phyloP scores from a whole-genome alignment of 306 rosid genomes.

The Vigna angularis region DNA sequence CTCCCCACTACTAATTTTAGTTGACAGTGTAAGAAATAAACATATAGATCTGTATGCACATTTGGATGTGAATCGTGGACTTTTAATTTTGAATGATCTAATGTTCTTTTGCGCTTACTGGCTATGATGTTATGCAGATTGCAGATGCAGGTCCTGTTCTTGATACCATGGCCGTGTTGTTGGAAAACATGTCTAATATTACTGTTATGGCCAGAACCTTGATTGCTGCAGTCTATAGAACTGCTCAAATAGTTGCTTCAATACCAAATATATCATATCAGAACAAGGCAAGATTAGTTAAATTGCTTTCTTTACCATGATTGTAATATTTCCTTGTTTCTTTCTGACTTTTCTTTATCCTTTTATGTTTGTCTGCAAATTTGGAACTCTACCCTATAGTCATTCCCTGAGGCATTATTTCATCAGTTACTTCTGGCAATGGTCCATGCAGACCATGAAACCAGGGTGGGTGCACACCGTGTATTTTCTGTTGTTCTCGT shows the following conservation, averaged over 20 bases:
- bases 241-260: constrained; percentile 94
- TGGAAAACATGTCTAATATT: constrained; percentile 81
- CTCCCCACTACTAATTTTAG: constrained; percentile 36
- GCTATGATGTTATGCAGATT: constrained; percentile 63
- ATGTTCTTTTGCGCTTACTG: constrained; percentile 44
- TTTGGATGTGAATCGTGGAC: constrained; percentile 36
- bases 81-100: constrained; percentile 41
- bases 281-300: constrained; percentile 79
- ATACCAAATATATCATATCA: constrained; percentile 86
- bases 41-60: constrained; percentile 16
- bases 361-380: constrained; percentile 35
- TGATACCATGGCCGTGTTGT: constrained; percentile 87
- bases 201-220: constrained; percentile 88
- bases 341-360: constrained; percentile 44
- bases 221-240: constrained; percentile 77
- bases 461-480: constrained; percentile 92
- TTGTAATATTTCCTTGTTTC: constrained; percentile 46
- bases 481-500: constrained; percentile 96
- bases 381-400: constrained; percentile 54
- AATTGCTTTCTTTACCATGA: constrained; percentile 38
- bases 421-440: constrained; percentile 91
- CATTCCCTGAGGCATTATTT: constrained; percentile 94
- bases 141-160: constrained; percentile 93
- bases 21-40: constrained; percentile 20
- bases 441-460: constrained; percentile 97